These are phyloP conservation scores for Exophiala viscosa DNA, from an alignment of 2,329 filamentous ascomycete genomes.

Conservation along the genomic window DNA sequence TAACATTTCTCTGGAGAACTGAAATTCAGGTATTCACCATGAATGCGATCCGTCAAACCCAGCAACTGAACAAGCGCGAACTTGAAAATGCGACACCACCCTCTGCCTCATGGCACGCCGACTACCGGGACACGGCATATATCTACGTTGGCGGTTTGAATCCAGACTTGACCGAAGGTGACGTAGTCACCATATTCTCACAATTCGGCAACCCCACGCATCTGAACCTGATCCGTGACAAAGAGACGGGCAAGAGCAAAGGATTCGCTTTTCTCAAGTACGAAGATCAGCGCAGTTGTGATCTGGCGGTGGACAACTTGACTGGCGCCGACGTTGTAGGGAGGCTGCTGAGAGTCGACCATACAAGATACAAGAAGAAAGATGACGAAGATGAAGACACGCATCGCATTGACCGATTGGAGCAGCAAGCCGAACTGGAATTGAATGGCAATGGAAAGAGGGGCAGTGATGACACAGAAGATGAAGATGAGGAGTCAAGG, in stretches of 20 bases:
- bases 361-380: conserved; percentile 82
- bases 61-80: conserved; percentile 89
- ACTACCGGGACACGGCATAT: conserved; percentile 96
- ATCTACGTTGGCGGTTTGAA: conserved; percentile 93
- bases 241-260: conserved; percentile 90
- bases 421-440: conserved; percentile 32
- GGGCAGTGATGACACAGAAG: conserved; percentile 42
- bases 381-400: conserved; percentile 60
- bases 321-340: conserved; percentile 81
- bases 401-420: conserved; percentile 46
- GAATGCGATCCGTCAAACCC: conserved; percentile 91
- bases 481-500: conserved; percentile 33
- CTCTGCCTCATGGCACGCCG: conserved; percentile 90
- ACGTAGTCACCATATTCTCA: conserved; percentile 93
- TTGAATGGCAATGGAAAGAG: conserved; percentile 36
- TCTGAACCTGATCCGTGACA: conserved; percentile 87
- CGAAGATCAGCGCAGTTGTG: conserved; percentile 93
- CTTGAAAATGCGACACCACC: conserved; percentile 85
- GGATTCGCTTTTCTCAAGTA: conserved; percentile 98
- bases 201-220: conserved; percentile 95
- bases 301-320: conserved; percentile 93
- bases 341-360: conserved; percentile 79
- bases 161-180: conserved; percentile 89
- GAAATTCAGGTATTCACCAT: conserved; percentile 50
- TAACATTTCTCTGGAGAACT: neutral